These are phyloP conservation scores for Oryza longistaminata DNA, from an alignment of 176 grass and related monocot species.

Conservation along the genomic window DNA sequence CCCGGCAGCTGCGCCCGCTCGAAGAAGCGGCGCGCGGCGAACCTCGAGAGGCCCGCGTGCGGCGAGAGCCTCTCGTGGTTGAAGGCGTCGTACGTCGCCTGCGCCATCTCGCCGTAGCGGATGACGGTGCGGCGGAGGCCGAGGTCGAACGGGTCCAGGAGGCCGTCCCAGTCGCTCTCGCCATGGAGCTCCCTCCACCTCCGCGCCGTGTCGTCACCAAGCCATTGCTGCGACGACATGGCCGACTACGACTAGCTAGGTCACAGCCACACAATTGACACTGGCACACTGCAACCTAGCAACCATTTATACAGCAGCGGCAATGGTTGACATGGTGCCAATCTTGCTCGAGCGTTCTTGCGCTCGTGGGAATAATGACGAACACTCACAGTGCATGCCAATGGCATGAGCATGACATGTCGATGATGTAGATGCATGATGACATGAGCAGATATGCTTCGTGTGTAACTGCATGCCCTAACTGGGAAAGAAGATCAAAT, in stretches of 20 bases:
- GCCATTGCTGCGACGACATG: constrained; percentile 31
- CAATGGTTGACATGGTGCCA: background rate
- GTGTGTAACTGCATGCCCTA: background rate
- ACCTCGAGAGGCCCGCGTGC: constrained; percentile 53
- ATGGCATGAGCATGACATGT: constrained; percentile 31
- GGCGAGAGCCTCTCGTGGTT: constrained; percentile 58
- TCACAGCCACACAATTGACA: too few relatives aligned
- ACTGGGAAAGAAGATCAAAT: background rate
- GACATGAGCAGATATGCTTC: background rate
- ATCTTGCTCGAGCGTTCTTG: background rate
- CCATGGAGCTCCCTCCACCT: constrained; percentile 82
- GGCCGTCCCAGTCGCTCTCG: constrained; percentile 49
- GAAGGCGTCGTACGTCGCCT: constrained; percentile 81
- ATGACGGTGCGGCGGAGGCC: constrained; percentile 70
- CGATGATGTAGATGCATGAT: background rate
- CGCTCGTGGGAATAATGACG: background rate
- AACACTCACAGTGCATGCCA: background rate
- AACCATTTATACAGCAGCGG: constrained; percentile 14
- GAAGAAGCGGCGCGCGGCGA: constrained; percentile 46
- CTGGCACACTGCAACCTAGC: background rate
- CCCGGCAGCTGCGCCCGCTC: constrained; percentile 39
- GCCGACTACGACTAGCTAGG: background rate
- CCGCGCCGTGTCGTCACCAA: constrained; percentile 40
- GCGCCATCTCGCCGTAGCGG: constrained; percentile 71
- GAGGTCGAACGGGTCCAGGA: constrained; percentile 63